Conservation (phyloP, 2,329 filamentous ascomycete species). For the Fusarium mexicanum region DNA sequence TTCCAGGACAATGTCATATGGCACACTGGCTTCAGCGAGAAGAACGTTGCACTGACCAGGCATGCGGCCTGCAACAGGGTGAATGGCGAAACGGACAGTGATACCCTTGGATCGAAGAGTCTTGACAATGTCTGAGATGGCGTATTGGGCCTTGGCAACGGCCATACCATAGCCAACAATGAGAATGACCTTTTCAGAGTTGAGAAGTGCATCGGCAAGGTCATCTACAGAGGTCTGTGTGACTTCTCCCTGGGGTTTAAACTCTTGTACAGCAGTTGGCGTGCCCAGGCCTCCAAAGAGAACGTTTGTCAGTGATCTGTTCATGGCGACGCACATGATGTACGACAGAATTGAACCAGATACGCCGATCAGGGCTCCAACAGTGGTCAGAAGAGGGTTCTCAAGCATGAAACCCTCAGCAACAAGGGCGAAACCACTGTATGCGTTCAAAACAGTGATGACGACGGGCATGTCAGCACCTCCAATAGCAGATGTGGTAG, state of each 20-base stretch:
- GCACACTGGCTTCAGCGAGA: conserved; percentile 86
- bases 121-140: conserved; percentile 82
- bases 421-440: conserved; percentile 89
- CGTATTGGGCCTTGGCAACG: conserved; percentile 92
- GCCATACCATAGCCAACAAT: conserved; percentile 95
- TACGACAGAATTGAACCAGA: conserved; percentile 90
- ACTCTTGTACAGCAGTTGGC: conserved; percentile 66
- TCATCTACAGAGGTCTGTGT: conserved; percentile 84
- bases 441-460: conserved; percentile 90
- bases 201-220: conserved; percentile 77
- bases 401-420: conserved; percentile 93
- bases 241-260: conserved; percentile 82
- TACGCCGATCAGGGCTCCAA: conserved; percentile 87
- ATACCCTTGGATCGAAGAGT: conserved; percentile 79
- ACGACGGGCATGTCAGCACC: conserved; percentile 96
- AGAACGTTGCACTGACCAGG: conserved; percentile 93
- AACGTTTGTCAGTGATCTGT: conserved; percentile 87
- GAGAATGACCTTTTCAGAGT: conserved; percentile 87
- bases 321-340: conserved; percentile 91
- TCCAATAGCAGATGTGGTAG: conserved; percentile 87
- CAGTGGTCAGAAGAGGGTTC: conserved; percentile 84
- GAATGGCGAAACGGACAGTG: conserved; percentile 88
- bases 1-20: conserved; percentile 91
- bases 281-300: conserved; percentile 84
- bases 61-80: conserved; percentile 91